These are phyloP conservation scores for Aspergillus homomorphus DNA, from an alignment of 495 filamentous ascomycete genomes.

Conservation along the genomic window DNA sequence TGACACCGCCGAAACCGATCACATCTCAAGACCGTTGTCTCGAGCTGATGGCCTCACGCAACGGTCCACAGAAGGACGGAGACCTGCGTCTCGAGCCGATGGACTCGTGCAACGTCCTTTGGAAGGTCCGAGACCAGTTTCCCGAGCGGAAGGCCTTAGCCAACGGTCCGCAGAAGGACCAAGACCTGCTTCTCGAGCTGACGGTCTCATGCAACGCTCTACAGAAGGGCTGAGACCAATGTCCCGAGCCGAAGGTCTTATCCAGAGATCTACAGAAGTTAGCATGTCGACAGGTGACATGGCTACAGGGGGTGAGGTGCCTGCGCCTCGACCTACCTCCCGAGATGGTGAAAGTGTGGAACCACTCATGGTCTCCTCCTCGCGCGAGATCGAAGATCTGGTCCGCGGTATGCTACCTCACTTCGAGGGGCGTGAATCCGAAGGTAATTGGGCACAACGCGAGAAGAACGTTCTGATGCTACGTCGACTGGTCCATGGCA, in stretches of 20 bases:
- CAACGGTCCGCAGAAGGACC: not conserved
- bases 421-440: constrained; percentile 89
- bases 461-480: constrained; percentile 75
- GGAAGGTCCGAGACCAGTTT: constrained; percentile 43
- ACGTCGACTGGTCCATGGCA: constrained; percentile 75
- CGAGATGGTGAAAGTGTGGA: constrained; percentile 62
- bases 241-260: not conserved
- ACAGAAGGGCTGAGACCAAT: not conserved
- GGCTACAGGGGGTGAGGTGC: not conserved
- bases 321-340: not conserved
- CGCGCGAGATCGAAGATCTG: constrained; percentile 79
- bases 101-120: constrained; percentile 5
- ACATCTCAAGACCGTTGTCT: not conserved
- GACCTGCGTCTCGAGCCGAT: constrained; percentile 3
- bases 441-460: constrained; percentile 83
- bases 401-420: constrained; percentile 71
- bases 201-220: constrained; percentile 1
- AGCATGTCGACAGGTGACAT: too few relatives aligned
- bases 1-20: constrained; percentile 16
- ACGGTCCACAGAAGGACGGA: not conserved
- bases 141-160: constrained; percentile 29
- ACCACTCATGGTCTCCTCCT: constrained; percentile 74
- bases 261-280: too few relatives aligned
- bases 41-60: not conserved
- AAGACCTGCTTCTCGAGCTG: constrained; percentile 43